Evolutionary conservation across 2,329 filamentous ascomycete species (phyloP).

Genomic region (Talaromyces sp.): DNA sequence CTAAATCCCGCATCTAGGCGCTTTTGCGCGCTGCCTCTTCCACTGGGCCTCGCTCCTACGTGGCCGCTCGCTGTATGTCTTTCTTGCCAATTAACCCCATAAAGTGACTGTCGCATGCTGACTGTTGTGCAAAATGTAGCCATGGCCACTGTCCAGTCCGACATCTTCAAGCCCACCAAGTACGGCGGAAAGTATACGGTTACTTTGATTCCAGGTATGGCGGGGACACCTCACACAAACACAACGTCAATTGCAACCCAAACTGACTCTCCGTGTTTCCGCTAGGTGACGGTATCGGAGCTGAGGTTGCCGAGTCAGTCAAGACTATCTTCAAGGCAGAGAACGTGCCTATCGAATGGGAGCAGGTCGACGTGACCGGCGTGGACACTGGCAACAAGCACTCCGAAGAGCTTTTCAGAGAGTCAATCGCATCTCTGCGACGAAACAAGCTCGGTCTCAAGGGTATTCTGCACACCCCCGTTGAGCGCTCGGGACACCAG

Average conservation of each 20-base stretch:
- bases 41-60: conserved; percentile 43
- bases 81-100: background rate
- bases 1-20: conserved; percentile 43
- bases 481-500: conserved; percentile 94
- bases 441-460: conserved; percentile 99
- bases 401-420: conserved; percentile 90
- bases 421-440: conserved; percentile 90
- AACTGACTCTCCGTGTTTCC: background rate
- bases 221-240: background rate
- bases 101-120: background rate
- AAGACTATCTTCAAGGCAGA: conserved; percentile 99
- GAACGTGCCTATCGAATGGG: conserved; percentile 97
- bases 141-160: conserved; percentile 78
- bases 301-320: conserved; percentile 95
- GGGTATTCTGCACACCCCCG: conserved; percentile 96
- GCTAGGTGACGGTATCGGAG: conserved; percentile 85
- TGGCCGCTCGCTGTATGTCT: conserved; percentile 51
- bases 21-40: conserved; percentile 49
- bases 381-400: conserved; percentile 78
- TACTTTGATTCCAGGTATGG: conserved; percentile 84
- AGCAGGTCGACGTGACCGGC: conserved; percentile 93
- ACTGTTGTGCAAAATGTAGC: conserved; percentile 31
- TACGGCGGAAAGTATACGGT: conserved; percentile 99
- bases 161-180: conserved; percentile 99
- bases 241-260: background rate